Conservation (phyloP, 2,329 filamentous ascomycete species). For the Phialophora chinensis region DNA sequence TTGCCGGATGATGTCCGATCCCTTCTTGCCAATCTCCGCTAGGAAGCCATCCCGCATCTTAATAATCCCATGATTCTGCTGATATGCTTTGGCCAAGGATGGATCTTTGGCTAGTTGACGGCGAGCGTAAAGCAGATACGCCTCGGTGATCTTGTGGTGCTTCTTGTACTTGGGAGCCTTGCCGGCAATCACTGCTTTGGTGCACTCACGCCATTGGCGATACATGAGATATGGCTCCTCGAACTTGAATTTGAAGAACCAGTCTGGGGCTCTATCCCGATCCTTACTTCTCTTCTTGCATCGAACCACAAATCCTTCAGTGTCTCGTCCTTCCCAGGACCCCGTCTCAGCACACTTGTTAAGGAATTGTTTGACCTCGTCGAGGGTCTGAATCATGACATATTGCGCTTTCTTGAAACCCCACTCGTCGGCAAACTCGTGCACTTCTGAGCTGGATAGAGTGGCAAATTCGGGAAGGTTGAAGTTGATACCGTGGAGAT, state of each 20-base stretch:
- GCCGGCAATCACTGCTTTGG: slow-evolving; percentile 81
- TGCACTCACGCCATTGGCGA: slow-evolving; percentile 96
- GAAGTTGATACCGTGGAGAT: slow-evolving; percentile 93
- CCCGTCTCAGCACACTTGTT: slow-evolving; percentile 86
- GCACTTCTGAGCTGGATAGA: slow-evolving; percentile 80
- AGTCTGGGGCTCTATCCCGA: slow-evolving; percentile 68
- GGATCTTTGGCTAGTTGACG: slow-evolving; percentile 73
- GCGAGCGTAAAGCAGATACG: slow-evolving; percentile 84
- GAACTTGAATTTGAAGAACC: slow-evolving; percentile 99
- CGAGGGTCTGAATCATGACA: slow-evolving; percentile 74
- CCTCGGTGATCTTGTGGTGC: slow-evolving; percentile 85
- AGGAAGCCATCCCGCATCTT: slow-evolving; percentile 87
- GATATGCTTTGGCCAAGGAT: slow-evolving; percentile 72
- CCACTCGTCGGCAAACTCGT: slow-evolving; percentile 88
- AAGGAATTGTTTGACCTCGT: slow-evolving; percentile 77
- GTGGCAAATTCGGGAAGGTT: slow-evolving; percentile 93
- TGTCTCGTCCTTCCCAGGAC: slow-evolving; percentile 86
- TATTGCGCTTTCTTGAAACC: slow-evolving; percentile 90
- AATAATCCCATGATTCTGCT: slow-evolving; percentile 93
- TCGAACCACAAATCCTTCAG: slow-evolving; percentile 95
- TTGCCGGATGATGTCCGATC: slow-evolving; percentile 84
- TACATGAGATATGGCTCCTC: slow-evolving; percentile 99
- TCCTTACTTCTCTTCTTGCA: slow-evolving; percentile 70
- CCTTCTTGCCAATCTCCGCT: slow-evolving; percentile 79
- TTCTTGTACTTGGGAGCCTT: slow-evolving; percentile 80